A percentile compares a stretch with the other conserved stretches of the same genome.
These are phyloP conservation scores for Neostapfia colusana DNA, from an alignment of 176 grass and related monocot genomes.

Conservation along the genomic window DNA sequence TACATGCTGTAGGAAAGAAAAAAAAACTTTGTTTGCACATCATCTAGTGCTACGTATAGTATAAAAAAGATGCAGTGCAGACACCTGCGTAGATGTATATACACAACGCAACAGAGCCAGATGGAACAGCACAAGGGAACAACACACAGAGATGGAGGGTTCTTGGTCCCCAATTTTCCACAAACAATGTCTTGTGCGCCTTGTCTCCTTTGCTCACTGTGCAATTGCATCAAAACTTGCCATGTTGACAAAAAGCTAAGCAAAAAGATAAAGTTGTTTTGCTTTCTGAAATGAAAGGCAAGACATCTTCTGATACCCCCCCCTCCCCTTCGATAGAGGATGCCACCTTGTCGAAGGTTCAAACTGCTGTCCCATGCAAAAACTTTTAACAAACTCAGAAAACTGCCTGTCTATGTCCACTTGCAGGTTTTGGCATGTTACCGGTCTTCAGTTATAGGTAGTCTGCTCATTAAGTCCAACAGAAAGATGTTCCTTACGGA, in stretches of 20 bases:
- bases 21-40: neutral
- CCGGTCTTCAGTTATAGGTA: constrained; percentile 35
- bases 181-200: constrained; percentile 37
- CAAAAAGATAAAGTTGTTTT: constrained; percentile 36
- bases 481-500: constrained; percentile 58
- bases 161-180: constrained; percentile 41
- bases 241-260: constrained; percentile 65
- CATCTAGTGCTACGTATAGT: neutral
- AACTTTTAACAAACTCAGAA: constrained; percentile 16
- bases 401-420: constrained; percentile 26
- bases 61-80: neutral
- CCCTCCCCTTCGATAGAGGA: constrained; percentile 20
- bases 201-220: constrained; percentile 41
- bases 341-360: constrained; percentile 28
- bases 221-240: constrained; percentile 70
- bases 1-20: neutral
- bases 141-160: constrained; percentile 32
- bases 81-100: neutral
- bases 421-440: constrained; percentile 46
- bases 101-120: constrained; percentile 19
- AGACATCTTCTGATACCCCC: constrained; percentile 22
- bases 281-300: constrained; percentile 12
- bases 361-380: constrained; percentile 31
- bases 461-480: constrained; percentile 42
- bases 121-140: constrained; percentile 30